Conservation (phyloP, 2,329 filamentous ascomycete species). For the Fusarium pilosicola region DNA sequence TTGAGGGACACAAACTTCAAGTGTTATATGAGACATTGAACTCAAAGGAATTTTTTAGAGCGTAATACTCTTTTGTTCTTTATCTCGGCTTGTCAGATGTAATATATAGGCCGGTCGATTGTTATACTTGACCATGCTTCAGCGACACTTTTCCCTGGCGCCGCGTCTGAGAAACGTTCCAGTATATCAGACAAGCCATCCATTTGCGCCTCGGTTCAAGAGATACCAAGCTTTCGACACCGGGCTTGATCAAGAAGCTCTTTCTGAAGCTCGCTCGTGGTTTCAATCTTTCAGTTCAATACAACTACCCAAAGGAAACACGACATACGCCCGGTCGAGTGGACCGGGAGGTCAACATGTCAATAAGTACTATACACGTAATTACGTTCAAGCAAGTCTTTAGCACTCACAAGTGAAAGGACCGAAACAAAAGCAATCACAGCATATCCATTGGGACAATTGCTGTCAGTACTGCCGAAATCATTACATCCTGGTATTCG, state of each 20-base stretch:
- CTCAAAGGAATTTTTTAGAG: not conserved
- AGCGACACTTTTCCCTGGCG: slow-evolving; percentile 4
- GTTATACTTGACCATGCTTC: slow-evolving; percentile 21
- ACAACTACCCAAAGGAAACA: slow-evolving; percentile 61
- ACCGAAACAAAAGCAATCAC: slow-evolving; percentile 70
- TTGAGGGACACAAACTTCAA: not conserved
- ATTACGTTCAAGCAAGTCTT: slow-evolving; percentile 47
- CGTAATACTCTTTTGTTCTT: not conserved
- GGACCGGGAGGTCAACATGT: slow-evolving; percentile 71
- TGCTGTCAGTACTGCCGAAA: slow-evolving; percentile 58
- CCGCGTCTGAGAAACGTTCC: not conserved
- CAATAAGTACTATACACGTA: slow-evolving; percentile 62
- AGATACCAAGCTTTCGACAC: slow-evolving; percentile 61
- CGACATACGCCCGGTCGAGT: slow-evolving; percentile 66
- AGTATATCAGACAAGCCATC: not conserved
- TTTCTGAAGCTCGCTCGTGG: slow-evolving; percentile 65
- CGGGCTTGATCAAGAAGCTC: slow-evolving; percentile 59
- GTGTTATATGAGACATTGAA: slow-evolving; percentile 2
- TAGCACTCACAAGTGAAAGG: slow-evolving; percentile 58
- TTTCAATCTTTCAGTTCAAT: slow-evolving; percentile 55
- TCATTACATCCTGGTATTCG: slow-evolving; percentile 59
- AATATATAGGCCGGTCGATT: not conserved
- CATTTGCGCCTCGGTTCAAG: slow-evolving; percentile 41
- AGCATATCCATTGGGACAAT: slow-evolving; percentile 59
- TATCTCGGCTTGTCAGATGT: not conserved